These are phyloP conservation scores for Ustilago bromivora DNA, from an alignment of 1,284 basidiomycete species.

Conservation along the genomic window DNA sequence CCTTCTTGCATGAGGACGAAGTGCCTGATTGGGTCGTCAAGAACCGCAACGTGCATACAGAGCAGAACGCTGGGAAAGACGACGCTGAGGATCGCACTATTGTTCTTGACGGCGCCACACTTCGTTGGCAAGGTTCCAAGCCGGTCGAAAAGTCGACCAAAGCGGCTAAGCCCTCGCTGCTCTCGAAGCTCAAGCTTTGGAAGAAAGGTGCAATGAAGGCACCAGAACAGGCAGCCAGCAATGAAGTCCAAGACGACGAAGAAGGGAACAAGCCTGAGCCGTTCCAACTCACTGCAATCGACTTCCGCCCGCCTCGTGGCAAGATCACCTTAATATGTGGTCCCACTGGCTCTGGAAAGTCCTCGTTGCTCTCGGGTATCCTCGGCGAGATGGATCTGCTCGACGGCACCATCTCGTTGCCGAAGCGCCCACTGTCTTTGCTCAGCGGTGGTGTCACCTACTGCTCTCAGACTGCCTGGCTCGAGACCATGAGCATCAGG, in stretches of 20 bases:
- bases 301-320: conserved; percentile 40
- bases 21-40: conserved; percentile 78
- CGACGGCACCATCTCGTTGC: conserved; percentile 33
- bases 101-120: conserved; percentile 76
- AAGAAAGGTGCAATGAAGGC: conserved; percentile 13
- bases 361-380: conserved; percentile 55
- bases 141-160: not conserved
- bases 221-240: not conserved
- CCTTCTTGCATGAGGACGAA: conserved; percentile 85
- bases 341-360: conserved; percentile 63
- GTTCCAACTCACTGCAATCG: conserved; percentile 52
- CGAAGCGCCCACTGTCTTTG: conserved; percentile 28
- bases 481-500: conserved; percentile 52
- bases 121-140: conserved; percentile 69
- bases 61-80: not conserved
- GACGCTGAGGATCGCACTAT: conserved; percentile 72
- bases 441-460: conserved; percentile 50
- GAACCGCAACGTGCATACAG: conserved; percentile 24
- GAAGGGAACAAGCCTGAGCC: conserved; percentile 7
- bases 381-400: conserved; percentile 59
- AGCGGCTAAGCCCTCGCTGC: conserved; percentile 11
- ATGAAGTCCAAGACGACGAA: not conserved
- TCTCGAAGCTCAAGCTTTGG: conserved; percentile 22
- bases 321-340: conserved; percentile 59
- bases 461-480: conserved; percentile 59